Percentiles rank a stretch among this genome's conserved stretches.
phyloP scores from a whole-genome alignment of 176 grass and related monocot species.

The Zea luxurians region DNA sequence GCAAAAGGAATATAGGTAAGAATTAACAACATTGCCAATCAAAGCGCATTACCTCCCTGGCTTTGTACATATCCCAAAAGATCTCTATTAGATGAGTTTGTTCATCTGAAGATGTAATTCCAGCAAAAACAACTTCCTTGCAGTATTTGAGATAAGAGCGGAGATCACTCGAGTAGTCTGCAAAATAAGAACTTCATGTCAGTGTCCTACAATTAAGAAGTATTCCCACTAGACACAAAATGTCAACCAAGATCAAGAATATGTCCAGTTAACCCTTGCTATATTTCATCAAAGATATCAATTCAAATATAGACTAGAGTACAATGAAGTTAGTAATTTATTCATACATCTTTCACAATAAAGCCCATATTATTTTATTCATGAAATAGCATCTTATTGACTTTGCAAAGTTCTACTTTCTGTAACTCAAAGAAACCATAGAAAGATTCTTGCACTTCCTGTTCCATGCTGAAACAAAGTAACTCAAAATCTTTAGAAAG shows the following conservation, averaged over 20 bases:
- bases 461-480: constrained; percentile 15
- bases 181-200: constrained; percentile 14
- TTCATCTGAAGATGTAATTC: constrained; percentile 57
- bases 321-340: not conserved
- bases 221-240: not conserved
- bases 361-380: not conserved
- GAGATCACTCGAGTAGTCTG: constrained; percentile 49
- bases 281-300: constrained; percentile 9
- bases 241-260: constrained; percentile 15
- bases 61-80: constrained; percentile 59
- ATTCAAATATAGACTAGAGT: not conserved
- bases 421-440: not conserved
- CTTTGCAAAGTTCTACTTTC: not conserved
- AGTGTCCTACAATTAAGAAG: constrained; percentile 8
- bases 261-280: constrained; percentile 4
- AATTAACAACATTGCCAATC: constrained; percentile 4
- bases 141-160: constrained; percentile 80
- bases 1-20: not conserved
- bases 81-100: constrained; percentile 60
- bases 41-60: constrained; percentile 56
- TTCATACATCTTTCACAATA: not conserved
- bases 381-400: constrained; percentile 8
- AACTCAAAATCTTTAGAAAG: not conserved
- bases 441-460: not conserved
- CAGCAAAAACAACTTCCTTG: constrained; percentile 69